Evolutionary conservation across 192 early-diverging fungal genomes (phyloP).

Genomic region (Cetraspora pellucida): DNA sequence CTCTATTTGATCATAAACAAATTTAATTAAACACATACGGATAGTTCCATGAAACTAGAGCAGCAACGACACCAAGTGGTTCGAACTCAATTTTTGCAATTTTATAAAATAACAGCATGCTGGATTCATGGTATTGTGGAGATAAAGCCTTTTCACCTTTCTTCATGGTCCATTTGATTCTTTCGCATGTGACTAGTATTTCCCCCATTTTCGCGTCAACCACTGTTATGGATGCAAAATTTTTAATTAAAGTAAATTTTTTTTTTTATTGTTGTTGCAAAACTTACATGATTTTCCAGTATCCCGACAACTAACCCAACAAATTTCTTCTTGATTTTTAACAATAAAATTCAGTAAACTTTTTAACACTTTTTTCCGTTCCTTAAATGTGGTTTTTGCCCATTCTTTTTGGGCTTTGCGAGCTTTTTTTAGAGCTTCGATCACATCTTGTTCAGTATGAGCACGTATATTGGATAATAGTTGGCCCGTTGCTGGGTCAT

Average conservation of each 20-base stretch:
- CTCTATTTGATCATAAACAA: background rate
- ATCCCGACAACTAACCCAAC: constrained; percentile 69
- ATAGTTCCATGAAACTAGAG: constrained; percentile 89
- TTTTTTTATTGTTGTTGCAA: background rate
- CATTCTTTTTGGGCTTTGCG: constrained; percentile 67
- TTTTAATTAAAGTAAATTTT: background rate
- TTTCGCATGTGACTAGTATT: constrained; percentile 76
- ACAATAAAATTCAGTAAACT: constrained; percentile 74
- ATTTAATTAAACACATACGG: constrained; percentile 47
- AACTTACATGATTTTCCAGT: constrained; percentile 75
- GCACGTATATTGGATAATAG: constrained; percentile 64
- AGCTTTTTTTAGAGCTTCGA: constrained; percentile 56
- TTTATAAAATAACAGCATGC: constrained; percentile 78
- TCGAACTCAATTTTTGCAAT: constrained; percentile 73
- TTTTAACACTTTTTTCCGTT: constrained; percentile 70
- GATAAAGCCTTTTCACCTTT: constrained; percentile 72
- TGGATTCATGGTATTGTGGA: constrained; percentile 67
- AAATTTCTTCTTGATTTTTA: constrained; percentile 74
- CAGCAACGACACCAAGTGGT: constrained; percentile 80
- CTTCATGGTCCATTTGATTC: constrained; percentile 78
- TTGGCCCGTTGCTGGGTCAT: constrained; percentile 83
- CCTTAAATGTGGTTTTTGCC: constrained; percentile 70
- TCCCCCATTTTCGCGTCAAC: constrained; percentile 85
- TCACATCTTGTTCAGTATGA: constrained; percentile 60
- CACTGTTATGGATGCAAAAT: constrained; percentile 38